These are phyloP conservation scores for Eucalyptus pauciflora DNA, from an alignment of 345 rosid genomes.

Conservation along the genomic window DNA sequence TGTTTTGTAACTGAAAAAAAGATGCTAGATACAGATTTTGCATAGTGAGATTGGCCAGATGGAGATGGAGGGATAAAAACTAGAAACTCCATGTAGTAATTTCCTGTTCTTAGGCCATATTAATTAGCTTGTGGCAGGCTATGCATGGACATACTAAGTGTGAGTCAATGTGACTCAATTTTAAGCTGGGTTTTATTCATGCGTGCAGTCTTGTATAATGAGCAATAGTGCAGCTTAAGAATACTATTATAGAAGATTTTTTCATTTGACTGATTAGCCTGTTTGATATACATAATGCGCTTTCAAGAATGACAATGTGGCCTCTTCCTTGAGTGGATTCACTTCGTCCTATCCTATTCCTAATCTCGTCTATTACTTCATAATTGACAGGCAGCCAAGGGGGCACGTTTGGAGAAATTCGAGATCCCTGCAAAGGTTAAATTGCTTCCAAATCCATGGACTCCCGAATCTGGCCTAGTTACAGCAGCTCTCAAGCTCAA, in stretches of 20 bases:
- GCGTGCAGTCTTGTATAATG: not conserved
- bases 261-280: not conserved
- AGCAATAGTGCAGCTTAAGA: not conserved
- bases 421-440: conserved; percentile 91
- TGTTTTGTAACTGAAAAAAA: not conserved
- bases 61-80: not conserved
- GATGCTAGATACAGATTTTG: not conserved
- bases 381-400: conserved; percentile 56
- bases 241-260: not conserved
- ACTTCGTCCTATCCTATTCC: not conserved
- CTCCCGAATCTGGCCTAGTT: conserved; percentile 88
- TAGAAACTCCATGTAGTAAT: not conserved
- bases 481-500: conserved; percentile 94
- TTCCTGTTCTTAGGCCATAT: not conserved
- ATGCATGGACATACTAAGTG: not conserved
- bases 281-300: not conserved
- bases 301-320: not conserved
- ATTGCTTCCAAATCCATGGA: conserved; percentile 75
- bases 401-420: conserved; percentile 64
- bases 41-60: not conserved
- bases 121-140: not conserved
- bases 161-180: not conserved
- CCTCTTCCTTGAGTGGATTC: not conserved
- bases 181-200: not conserved
- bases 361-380: not conserved